Evolutionary conservation across 2,329 filamentous ascomycete genomes (phyloP), one percentile per base, ranked within the genome.

Genomic region (Aspergillus sp.): DNA sequence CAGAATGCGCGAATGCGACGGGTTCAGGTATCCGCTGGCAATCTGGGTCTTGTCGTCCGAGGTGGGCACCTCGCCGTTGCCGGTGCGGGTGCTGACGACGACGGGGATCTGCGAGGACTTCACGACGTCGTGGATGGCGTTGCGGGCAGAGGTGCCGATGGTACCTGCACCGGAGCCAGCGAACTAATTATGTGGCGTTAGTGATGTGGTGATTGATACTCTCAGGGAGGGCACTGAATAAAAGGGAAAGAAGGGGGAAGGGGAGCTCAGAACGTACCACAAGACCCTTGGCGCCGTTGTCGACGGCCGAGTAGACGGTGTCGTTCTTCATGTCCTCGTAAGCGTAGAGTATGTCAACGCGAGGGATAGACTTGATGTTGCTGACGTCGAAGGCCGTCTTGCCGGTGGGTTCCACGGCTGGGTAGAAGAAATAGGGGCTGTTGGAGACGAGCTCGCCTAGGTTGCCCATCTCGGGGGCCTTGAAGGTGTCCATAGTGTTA

Each of bases 401-500:
- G 55, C 80, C 79, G 22, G 80, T 70, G 12, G 85, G 82, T 49
- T 77, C 73, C 2, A 79, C 75, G 0, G 85, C 77, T 10, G 79
- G 77, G 65, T 80, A 88, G 77, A 83, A 88, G 77, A 87, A 88
- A 65, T 83, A 81, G 0, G 86, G 85, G 42, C 81, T 77, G 58
- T 85, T 78, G 65, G 85, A 81, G 66, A 86, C 79, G 69, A 88
- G 83, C 58, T 80, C 77, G 39, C 86, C 86, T 0, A 88, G 76
- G 60, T 81, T 81, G 2, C 85, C 84, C 64, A 80, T 78, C 72
- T 89, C 86, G 14, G 75, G 75, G 1, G 82, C 79, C 67, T 80
- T 82, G 79, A 89, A 89, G 7, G 85, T 86, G 67, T 88, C 86
- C 52, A 87, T 76, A 2, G 82, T 79, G 73, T 88, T 88, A 53